Evolutionary conservation across 768 basidiomycete species (phyloP), one percentile per base, ranked within the genome.

Genomic region (Kwoniella bestiolae): DNA sequence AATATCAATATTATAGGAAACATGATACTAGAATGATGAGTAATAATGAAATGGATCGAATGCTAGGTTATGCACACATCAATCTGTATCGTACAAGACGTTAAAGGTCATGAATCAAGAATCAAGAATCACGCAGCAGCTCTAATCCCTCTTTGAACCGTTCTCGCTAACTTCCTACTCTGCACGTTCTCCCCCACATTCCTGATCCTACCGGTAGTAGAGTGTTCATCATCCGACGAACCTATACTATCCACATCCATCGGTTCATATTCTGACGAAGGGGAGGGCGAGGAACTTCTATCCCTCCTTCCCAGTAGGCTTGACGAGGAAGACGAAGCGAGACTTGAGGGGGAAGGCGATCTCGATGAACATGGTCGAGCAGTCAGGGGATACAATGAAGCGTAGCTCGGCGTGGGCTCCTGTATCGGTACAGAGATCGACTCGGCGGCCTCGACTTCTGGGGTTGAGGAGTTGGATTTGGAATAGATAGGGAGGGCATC

Each of bases 401-500:
- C 41, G 45, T 67, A 67, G 3, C 59, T 26, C 4, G 66, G 66
- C 11, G 56, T 28, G 21, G 66, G 46, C n/a, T n/a, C n/a, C n/a
- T 32, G 50, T 31, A 21, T 31, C 26, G 67, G 63, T 18, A 56
- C 16, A 1, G 52, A 51, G 9, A 31, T 34, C 12, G 63, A 46
- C 23, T 21, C 23, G 32, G 28, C 18, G 25, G n/a, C n/a, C n/a
- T n/a, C n/a, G n/a, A n/a, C n/a, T n/a, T 29, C 23, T 18, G 2
- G 25, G 28, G 31, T 1, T 8, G 6, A 23, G 35, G 5, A 14
- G 11, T 12, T 35, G 16, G 58, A 59, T 35, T 50, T 28, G 9
- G 41, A 34, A 67, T 80, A 80, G 7, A 77, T 45, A 1, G 80
- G 80, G 5, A 79, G 56, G 26, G 77, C 65, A 46, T 78, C 80